Evolutionary conservation across 1,284 basidiomycete species (phyloP).

Genomic region (Inonotus obliquus): DNA sequence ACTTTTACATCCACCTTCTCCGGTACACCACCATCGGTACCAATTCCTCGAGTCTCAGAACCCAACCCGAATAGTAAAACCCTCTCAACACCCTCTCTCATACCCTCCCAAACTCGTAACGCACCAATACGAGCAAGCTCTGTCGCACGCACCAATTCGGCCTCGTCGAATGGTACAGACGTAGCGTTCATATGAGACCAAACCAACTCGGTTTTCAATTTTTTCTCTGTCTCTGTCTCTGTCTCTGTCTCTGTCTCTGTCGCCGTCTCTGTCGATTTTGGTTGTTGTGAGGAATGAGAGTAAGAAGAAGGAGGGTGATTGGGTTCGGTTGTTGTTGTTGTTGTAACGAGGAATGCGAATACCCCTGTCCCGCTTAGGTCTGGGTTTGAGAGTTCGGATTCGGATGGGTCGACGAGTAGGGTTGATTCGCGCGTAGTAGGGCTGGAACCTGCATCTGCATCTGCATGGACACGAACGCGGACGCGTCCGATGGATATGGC

Average conservation of each 20-base stretch:
- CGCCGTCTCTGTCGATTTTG: too few species aligned
- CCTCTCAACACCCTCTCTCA: slow-evolving; percentile 34
- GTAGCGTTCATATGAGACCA: slow-evolving; percentile 50
- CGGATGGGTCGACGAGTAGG: slow-evolving; percentile 51
- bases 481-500: slow-evolving; percentile 53
- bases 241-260: background rate
- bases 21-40: too few species aligned
- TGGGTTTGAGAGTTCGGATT: slow-evolving; percentile 36
- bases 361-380: slow-evolving; percentile 44
- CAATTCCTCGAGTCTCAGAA: too few species aligned
- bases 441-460: background rate
- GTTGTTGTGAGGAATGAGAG: background rate
- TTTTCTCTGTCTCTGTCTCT: slow-evolving; percentile 15
- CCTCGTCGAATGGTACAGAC: slow-evolving; percentile 35
- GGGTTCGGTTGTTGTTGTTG: slow-evolving; percentile 20
- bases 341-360: slow-evolving; percentile 65
- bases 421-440: background rate
- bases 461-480: slow-evolving; percentile 6
- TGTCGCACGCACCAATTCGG: slow-evolving; percentile 39
- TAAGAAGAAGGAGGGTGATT: too few species aligned
- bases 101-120: slow-evolving; percentile 38
- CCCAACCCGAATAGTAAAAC: too few species aligned
- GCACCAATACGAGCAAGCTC: slow-evolving; percentile 45
- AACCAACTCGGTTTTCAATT: slow-evolving; percentile 31
- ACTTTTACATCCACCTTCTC: too few species aligned